These are phyloP conservation scores for Cyberlindnera petersonii DNA, from an alignment of 805 yeast species.

Conservation along the genomic window DNA sequence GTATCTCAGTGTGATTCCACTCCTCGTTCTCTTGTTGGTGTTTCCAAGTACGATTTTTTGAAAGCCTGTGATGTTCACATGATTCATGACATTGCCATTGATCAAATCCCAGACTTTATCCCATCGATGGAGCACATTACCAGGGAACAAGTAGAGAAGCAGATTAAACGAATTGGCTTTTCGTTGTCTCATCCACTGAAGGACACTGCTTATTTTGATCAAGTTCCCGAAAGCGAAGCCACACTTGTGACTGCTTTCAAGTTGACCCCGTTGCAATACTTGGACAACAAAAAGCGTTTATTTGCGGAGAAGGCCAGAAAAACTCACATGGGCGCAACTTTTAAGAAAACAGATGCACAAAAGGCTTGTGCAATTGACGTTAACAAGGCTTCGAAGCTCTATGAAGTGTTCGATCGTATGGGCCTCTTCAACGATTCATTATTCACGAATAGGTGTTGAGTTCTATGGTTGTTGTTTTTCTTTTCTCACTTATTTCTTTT, in stretches of 20 bases:
- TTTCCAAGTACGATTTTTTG: conserved; percentile 14
- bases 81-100: conserved; percentile 18
- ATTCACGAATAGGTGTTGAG: too few species aligned
- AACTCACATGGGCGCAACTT: conserved; percentile 63
- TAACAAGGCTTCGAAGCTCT: conserved; percentile 88
- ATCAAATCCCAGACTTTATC: conserved; percentile 19
- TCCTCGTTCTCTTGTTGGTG: conserved; percentile 7
- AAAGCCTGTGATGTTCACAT: conserved; percentile 16
- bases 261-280: conserved; percentile 23
- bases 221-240: conserved; percentile 13
- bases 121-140: conserved; percentile 17
- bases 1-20: too few species aligned
- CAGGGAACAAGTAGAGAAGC: conserved; percentile 7
- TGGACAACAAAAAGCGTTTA: conserved; percentile 73
- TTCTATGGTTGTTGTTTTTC: too few species aligned
- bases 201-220: conserved; percentile 8
- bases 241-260: conserved; percentile 17
- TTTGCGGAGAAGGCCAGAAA: conserved; percentile 87
- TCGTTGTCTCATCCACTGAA: conserved; percentile 12
- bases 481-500: neutral
- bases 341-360: conserved; percentile 96
- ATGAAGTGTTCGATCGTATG: conserved; percentile 84
- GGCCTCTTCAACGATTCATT: conserved; percentile 86
- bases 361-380: conserved; percentile 97
- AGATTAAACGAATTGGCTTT: conserved; percentile 13